Evolutionary conservation across 2,329 filamentous ascomycete species (phyloP).

Genomic region (Zasmidium cellare): DNA sequence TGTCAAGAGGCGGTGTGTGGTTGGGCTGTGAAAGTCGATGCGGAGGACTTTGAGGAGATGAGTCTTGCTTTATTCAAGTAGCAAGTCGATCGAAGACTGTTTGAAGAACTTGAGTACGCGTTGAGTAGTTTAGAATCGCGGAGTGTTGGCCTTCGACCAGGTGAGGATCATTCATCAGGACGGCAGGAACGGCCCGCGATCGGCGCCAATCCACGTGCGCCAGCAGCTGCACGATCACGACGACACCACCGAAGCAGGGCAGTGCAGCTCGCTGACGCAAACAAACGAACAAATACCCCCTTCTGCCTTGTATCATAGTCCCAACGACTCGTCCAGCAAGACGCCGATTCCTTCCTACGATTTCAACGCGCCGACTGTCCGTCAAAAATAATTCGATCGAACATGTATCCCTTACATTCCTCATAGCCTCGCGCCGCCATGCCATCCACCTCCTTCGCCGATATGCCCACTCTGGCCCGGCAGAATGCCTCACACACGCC

Average conservation of each 20-base stretch:
- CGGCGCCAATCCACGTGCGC: too few species aligned
- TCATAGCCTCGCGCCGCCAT: constrained; percentile 5
- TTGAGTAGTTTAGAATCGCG: too few species aligned
- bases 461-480: constrained; percentile 29
- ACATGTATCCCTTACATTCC: neutral
- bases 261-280: neutral
- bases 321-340: too few species aligned
- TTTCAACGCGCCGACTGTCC: neutral
- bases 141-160: too few species aligned
- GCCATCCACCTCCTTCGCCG: constrained; percentile 24
- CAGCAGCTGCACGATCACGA: too few species aligned
- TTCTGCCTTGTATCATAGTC: neutral
- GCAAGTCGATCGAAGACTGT: too few species aligned
- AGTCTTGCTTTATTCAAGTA: too few species aligned
- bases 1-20: neutral
- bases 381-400: neutral
- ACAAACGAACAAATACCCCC: neutral
- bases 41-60: neutral
- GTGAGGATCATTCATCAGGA: too few species aligned
- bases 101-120: too few species aligned
- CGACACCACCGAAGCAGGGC: neutral
- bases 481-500: constrained; percentile 14
- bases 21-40: neutral
- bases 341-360: too few species aligned
- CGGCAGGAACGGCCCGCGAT: too few species aligned